Conservation (phyloP, 2,329 filamentous ascomycete genomes). For the Coniochaeta prunicola region DNA sequence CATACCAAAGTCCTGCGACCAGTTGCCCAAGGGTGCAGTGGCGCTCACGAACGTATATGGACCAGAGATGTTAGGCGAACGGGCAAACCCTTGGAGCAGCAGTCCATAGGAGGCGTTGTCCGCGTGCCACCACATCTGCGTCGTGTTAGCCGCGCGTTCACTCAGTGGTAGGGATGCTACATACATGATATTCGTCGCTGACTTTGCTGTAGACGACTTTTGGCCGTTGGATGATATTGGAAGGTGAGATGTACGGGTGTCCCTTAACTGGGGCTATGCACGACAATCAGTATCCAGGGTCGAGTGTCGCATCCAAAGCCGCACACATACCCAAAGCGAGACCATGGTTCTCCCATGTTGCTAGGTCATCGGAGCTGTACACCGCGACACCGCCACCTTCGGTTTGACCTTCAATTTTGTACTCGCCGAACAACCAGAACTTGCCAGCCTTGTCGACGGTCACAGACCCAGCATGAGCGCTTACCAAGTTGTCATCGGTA, state of each 20-base stretch:
- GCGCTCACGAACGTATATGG: constrained; percentile 46
- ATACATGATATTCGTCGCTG: constrained; percentile 47
- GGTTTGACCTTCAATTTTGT: constrained; percentile 48
- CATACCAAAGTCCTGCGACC: constrained; percentile 51
- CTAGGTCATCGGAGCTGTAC: constrained; percentile 53
- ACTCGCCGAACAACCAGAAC: constrained; percentile 57
- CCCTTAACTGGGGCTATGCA: constrained; percentile 40
- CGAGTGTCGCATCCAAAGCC: too few species aligned
- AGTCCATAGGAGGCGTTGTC: constrained; percentile 48
- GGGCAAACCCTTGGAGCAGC: constrained; percentile 46
- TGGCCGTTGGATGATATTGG: constrained; percentile 53
- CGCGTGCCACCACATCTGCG: constrained; percentile 43
- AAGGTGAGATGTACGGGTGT: constrained; percentile 45
- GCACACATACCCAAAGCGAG: constrained; percentile 41
- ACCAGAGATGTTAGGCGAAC: constrained; percentile 38
- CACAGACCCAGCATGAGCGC: constrained; percentile 53
- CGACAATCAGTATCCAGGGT: background rate
- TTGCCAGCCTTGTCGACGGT: constrained; percentile 43
- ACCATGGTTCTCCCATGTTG: constrained; percentile 51
- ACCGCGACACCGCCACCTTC: constrained; percentile 55
- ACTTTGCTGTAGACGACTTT: constrained; percentile 53
- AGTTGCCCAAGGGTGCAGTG: constrained; percentile 46
- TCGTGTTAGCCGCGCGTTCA: background rate
- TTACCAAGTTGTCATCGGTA: constrained; percentile 51
- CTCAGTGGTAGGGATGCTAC: constrained; percentile 6